Evolutionary conservation across 768 basidiomycete species (phyloP).

Genomic region (Xanthoconium purpureum): DNA sequence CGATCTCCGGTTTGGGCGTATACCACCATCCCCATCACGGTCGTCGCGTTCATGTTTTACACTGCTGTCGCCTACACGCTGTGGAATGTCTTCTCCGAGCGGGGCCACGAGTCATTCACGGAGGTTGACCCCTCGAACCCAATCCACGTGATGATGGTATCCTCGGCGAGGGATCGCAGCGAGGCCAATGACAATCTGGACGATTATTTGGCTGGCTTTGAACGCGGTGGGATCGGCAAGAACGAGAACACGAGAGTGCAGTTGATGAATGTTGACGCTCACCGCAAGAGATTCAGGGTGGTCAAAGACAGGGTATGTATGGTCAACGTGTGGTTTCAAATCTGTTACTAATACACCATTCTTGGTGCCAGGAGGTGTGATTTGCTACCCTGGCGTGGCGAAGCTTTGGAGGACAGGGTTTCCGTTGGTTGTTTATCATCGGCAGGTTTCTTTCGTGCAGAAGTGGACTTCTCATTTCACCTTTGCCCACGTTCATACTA

Average conservation of each 20-base stretch:
- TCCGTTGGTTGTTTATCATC: too few relatives aligned
- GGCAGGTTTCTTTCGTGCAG: too few relatives aligned
- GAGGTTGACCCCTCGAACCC: too few relatives aligned
- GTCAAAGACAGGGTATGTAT: too few relatives aligned
- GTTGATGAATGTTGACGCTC: not conserved
- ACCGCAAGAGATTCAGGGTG: conserved; percentile 4
- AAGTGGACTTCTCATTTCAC: too few relatives aligned
- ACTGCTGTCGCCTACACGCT: conserved; percentile 8
- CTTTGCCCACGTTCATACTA: too few relatives aligned
- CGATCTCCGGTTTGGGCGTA: not conserved
- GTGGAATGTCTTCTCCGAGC: not conserved
- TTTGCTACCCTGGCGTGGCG: not conserved
- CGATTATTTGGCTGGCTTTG: not conserved
- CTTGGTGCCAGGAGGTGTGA: not conserved
- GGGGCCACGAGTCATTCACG: not conserved
- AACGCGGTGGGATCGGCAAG: not conserved
- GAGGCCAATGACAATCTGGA: not conserved
- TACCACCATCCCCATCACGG: conserved; percentile 4
- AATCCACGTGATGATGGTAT: too few relatives aligned
- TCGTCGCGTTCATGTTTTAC: conserved; percentile 4
- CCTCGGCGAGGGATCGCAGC: not conserved
- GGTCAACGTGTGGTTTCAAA: not conserved
- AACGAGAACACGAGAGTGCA: conserved; percentile 2
- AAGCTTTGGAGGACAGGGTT: not conserved
- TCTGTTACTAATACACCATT: not conserved